Evolutionary conservation across 73 alveolate genomes (phyloP).

Genomic region (Halteria grandinella): DNA sequence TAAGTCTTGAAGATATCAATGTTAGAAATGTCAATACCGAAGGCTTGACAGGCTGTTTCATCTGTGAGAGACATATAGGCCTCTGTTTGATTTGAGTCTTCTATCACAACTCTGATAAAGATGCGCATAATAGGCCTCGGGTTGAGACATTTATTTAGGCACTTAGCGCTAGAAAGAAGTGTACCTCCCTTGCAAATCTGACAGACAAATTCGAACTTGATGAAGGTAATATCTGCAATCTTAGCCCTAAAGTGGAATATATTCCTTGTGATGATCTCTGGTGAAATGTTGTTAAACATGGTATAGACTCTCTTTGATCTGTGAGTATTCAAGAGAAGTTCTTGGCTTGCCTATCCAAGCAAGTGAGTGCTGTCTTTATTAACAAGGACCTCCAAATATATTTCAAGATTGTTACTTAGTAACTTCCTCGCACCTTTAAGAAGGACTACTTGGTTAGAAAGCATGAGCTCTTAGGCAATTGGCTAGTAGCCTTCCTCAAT

Average conservation of each 20-base stretch:
- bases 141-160: not conserved
- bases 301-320: not conserved
- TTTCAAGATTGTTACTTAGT: slow-evolving; percentile 1
- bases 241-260: slow-evolving; percentile 4
- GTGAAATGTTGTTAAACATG: not conserved
- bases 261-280: slow-evolving; percentile 31
- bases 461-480: not conserved
- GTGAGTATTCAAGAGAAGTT: not conserved
- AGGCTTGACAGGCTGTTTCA: slow-evolving; percentile 28
- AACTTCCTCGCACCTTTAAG: not conserved
- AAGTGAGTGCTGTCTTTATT: not conserved
- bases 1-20: slow-evolving; percentile 17
- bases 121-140: slow-evolving; percentile 33
- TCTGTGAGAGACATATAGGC: slow-evolving; percentile 27
- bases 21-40: not conserved
- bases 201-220: slow-evolving; percentile 33
- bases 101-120: not conserved
- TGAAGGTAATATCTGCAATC: slow-evolving; percentile 13
- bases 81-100: slow-evolving; percentile 15
- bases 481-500: slow-evolving; percentile 24
- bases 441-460: not conserved
- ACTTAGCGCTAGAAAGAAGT: slow-evolving; percentile 28
- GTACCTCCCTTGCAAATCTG: slow-evolving; percentile 30
- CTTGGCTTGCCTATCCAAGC: not conserved
- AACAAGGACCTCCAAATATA: slow-evolving; percentile 4